Base-by-base conservation (phyloP, 352 stramenopile species). In the Globisporangium orthogonon region DNA sequence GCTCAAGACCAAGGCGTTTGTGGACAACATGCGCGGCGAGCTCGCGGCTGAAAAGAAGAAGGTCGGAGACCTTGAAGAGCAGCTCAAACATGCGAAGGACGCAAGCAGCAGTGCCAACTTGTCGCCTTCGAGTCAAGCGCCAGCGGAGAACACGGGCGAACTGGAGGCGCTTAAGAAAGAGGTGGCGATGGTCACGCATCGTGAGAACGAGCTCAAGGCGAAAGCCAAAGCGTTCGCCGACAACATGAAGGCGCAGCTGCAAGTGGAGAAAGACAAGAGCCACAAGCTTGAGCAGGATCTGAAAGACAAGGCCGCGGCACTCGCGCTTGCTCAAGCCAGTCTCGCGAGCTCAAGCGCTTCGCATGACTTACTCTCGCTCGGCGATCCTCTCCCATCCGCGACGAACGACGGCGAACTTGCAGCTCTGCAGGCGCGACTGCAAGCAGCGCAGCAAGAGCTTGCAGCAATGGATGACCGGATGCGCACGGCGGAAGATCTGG, bases 1-100 rank as follows among this genome's bases (percentile, higher is more conserved):
- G 67, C 63, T 83, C 57, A 90, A 92, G 73, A 87, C 82, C 55
- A 92, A 92, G 64, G 78, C 78, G 30, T 92, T 92, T 46, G 82
- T 88, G 10, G 82, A 92, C 59, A 88, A 85, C 43, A 82, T 92
- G 74, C 79, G 79, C 35, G 58, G 59, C 31, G 76, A 92, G 46
- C 63, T 92, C 7, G 69, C 70, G 7, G 61, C 49, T 3, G 74
- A 89, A 60, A 87, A 87, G 62, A 83, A 87, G 62, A 87, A 86
- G 63, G 71, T 89, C 14, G 64, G 58, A 4, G 65, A 80, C 1
- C 58, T 89, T 1, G 76, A 84, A 61, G 71, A 70, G 40, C 75
- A 86, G 49, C 61, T 89, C 33, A 67, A 70, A 41, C 69, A 76
- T 29, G 33, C 58, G 1, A 53, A 58, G 37, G 57, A 52, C 11